These are phyloP conservation scores for Grigorovia transvaalensis DNA, from an alignment of 805 yeast genomes.

Conservation along the genomic window DNA sequence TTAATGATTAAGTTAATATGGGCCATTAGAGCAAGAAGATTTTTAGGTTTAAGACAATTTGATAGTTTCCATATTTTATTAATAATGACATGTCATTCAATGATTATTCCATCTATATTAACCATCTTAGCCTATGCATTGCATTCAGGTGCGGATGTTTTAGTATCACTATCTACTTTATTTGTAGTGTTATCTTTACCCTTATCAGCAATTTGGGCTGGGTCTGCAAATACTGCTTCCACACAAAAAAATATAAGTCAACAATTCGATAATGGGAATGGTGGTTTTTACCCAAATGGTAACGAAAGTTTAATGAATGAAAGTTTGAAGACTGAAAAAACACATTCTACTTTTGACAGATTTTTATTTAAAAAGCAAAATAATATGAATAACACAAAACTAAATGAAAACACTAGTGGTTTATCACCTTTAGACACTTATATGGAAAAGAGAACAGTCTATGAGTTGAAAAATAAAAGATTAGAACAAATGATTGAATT, in stretches of 20 bases:
- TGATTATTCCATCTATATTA: constrained; percentile 66
- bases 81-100: constrained; percentile 73
- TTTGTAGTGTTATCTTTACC: constrained; percentile 69
- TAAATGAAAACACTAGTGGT: not conserved
- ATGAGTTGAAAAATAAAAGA: not conserved
- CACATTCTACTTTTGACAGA: not conserved
- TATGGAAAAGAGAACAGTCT: not conserved
- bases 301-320: constrained; percentile 9
- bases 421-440: not conserved
- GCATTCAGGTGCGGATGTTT: constrained; percentile 28
- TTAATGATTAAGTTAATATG: constrained; percentile 52
- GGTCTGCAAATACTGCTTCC: constrained; percentile 45
- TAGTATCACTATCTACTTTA: constrained; percentile 46
- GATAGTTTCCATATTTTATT: constrained; percentile 71
- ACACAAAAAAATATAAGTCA: constrained; percentile 31
- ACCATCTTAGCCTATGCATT: constrained; percentile 45
- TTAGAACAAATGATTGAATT: constrained; percentile 1
- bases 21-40: constrained; percentile 65
- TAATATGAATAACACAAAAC: not conserved
- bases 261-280: constrained; percentile 11
- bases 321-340: constrained; percentile 2
- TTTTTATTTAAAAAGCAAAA: not conserved
- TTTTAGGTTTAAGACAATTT: constrained; percentile 71
- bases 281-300: constrained; percentile 14
- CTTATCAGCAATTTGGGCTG: constrained; percentile 82